A percentile compares a stretch with the other conserved stretches of the same genome.
Conservation (phyloP, 495 filamentous ascomycete genomes). For the Aspergillus diversus region DNA sequence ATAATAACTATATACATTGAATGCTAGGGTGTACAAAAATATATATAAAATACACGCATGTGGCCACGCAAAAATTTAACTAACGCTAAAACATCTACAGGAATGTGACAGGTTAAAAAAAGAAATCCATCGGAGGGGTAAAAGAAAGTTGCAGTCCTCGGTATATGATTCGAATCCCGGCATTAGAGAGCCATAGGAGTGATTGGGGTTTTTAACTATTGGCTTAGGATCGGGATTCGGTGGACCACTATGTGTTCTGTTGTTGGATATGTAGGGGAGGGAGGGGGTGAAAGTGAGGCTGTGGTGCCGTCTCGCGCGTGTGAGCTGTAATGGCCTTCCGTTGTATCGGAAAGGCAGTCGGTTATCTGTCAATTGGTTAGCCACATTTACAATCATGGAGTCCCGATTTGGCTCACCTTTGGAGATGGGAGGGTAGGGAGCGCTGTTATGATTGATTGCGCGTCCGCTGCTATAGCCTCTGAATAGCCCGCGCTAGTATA, state of each 20-base stretch:
- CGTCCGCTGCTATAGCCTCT: constrained; percentile 21
- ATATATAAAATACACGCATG: constrained; percentile 1
- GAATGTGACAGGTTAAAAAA: too few relatives aligned
- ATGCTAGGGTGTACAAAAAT: background rate
- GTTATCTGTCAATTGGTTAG: background rate
- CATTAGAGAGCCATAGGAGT: too few relatives aligned
- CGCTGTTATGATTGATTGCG: constrained; percentile 42
- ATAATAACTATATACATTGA: background rate
- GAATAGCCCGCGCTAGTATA: constrained; percentile 8
- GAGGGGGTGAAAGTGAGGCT: too few relatives aligned
- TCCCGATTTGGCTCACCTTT: constrained; percentile 1
- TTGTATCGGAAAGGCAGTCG: background rate
- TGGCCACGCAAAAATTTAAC: background rate
- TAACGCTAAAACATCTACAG: too few relatives aligned
- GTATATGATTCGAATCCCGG: too few relatives aligned
- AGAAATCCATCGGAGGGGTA: too few relatives aligned
- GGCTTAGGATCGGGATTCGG: too few relatives aligned
- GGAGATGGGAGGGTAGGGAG: constrained; percentile 38
- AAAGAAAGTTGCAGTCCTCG: too few relatives aligned
- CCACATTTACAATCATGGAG: background rate
- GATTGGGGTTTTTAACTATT: too few relatives aligned
- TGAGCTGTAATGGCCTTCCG: background rate
- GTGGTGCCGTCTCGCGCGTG: background rate
- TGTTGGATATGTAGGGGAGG: too few relatives aligned
- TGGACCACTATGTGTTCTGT: too few relatives aligned